A percentile compares a stretch with the other conserved stretches of the same genome.
phyloP scores from a whole-genome alignment of 2,329 filamentous ascomycete genomes.

The Xylaria sp. region DNA sequence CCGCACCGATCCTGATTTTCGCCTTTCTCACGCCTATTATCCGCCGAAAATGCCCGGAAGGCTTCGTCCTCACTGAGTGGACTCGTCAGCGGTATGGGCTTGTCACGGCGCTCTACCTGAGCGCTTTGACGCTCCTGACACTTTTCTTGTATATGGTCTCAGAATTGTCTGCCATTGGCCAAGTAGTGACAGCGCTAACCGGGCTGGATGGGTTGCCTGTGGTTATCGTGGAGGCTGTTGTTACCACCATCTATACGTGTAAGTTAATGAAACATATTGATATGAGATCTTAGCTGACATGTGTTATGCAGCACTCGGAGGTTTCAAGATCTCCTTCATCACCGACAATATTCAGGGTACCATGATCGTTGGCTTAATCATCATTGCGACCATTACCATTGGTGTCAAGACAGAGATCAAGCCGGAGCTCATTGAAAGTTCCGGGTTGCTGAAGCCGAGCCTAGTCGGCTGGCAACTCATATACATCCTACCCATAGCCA shows the following conservation, averaged over 20 bases:
- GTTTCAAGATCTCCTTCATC: constrained; percentile 85
- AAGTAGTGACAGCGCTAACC: constrained; percentile 79
- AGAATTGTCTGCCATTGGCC: constrained; percentile 82
- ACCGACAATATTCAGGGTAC: constrained; percentile 84
- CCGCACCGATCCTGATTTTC: constrained; percentile 79
- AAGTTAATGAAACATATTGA: constrained; percentile 44
- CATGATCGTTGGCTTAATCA: constrained; percentile 80
- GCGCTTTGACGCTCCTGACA: constrained; percentile 80
- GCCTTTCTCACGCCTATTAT: constrained; percentile 81
- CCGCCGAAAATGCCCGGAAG: constrained; percentile 81
- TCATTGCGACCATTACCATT: constrained; percentile 81
- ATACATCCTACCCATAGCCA: constrained; percentile 84
- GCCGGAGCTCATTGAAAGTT: constrained; percentile 72
- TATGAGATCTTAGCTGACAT: constrained; percentile 31
- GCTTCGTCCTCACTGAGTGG: constrained; percentile 88
- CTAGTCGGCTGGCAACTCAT: constrained; percentile 86
- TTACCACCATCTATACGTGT: constrained; percentile 89
- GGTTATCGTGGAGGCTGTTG: constrained; percentile 79
- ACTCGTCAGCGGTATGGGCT: constrained; percentile 80
- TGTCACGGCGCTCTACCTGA: constrained; percentile 76
- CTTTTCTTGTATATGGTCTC: constrained; percentile 90
- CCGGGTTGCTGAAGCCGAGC: constrained; percentile 73
- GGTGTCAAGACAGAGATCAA: constrained; percentile 80
- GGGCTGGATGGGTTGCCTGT: constrained; percentile 79
- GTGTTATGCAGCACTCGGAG: constrained; percentile 71